Percentiles rank a stretch among this genome's conserved stretches.
These are phyloP conservation scores for Rachicladosporium sp. DNA, from an alignment of 2,329 filamentous ascomycete genomes.

Conservation along the genomic window DNA sequence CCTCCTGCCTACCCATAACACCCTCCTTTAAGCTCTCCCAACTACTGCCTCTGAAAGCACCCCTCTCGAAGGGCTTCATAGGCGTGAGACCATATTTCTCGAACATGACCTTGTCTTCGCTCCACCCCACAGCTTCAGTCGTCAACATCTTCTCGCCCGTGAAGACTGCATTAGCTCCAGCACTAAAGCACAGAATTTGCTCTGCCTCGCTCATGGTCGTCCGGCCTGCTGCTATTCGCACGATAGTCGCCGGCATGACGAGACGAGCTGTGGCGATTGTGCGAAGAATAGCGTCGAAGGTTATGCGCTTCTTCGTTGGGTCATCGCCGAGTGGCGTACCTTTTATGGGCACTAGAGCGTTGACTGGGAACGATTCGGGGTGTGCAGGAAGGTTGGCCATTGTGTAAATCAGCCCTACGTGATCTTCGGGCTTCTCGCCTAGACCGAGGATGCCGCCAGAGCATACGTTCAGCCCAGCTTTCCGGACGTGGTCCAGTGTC, in stretches of 20 bases:
- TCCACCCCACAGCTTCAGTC: slow-evolving; percentile 82
- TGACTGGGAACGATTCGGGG: slow-evolving; percentile 84
- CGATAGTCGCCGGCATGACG: slow-evolving; percentile 74
- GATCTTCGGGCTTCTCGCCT: slow-evolving; percentile 66
- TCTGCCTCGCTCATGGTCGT: slow-evolving; percentile 80
- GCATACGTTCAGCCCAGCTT: slow-evolving; percentile 82
- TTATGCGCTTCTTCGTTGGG: slow-evolving; percentile 43
- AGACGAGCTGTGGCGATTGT: slow-evolving; percentile 76
- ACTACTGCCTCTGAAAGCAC: slow-evolving; percentile 19
- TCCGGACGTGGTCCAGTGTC: slow-evolving; percentile 67
- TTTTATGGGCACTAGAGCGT: slow-evolving; percentile 80
- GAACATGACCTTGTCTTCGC: slow-evolving; percentile 77
- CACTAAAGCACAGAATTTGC: slow-evolving; percentile 80
- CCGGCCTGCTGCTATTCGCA: slow-evolving; percentile 72
- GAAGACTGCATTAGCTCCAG: slow-evolving; percentile 87
- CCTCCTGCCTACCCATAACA: too few relatives aligned
- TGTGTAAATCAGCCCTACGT: slow-evolving; percentile 72
- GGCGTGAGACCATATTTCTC: slow-evolving; percentile 67
- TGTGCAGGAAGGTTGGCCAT: slow-evolving; percentile 69
- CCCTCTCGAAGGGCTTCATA: slow-evolving; percentile 43
- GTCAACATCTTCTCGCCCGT: slow-evolving; percentile 94
- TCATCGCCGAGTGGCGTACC: slow-evolving; percentile 69
- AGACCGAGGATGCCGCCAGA: slow-evolving; percentile 79
- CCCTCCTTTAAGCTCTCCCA: slow-evolving; percentile 16
- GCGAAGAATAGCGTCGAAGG: slow-evolving; percentile 66